These are phyloP conservation scores for Stenocarpella maydis DNA, from an alignment of 2,329 filamentous ascomycete genomes.

Conservation along the genomic window DNA sequence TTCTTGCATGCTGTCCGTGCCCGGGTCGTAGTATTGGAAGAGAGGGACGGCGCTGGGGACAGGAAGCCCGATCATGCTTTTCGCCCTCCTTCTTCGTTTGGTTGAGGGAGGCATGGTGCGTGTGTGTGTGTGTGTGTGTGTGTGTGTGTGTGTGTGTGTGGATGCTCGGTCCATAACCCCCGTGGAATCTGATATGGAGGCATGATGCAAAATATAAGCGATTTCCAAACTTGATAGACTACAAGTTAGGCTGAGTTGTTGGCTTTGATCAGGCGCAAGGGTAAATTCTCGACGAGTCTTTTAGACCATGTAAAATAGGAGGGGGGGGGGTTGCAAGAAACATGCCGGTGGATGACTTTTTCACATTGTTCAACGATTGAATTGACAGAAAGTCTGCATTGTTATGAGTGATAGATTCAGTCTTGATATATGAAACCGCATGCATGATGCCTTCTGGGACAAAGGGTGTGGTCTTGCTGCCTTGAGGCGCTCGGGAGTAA, in stretches of 20 bases:
- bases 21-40: conserved; percentile 13
- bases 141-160: fast-evolving
- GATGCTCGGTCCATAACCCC: background rate
- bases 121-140: too few relatives aligned
- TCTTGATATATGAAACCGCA: too few relatives aligned
- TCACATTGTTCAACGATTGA: background rate
- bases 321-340: background rate
- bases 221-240: background rate
- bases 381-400: background rate
- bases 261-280: too few relatives aligned
- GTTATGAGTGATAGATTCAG: background rate
- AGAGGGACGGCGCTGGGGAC: conserved; percentile 1
- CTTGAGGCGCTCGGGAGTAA: background rate
- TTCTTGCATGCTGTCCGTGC: conserved; percentile 8
- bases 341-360: background rate
- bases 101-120: background rate
- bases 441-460: background rate
- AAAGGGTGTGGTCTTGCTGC: background rate
- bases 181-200: background rate
- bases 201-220: background rate
- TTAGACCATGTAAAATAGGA: background rate
- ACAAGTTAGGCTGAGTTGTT: background rate
- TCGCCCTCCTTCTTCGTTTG: too few relatives aligned
- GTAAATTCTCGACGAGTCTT: background rate
- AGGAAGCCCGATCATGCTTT: conserved; percentile 6